Evolutionary conservation across 1,284 basidiomycete genomes (phyloP).

Genomic region (Fomes fomentarius): DNA sequence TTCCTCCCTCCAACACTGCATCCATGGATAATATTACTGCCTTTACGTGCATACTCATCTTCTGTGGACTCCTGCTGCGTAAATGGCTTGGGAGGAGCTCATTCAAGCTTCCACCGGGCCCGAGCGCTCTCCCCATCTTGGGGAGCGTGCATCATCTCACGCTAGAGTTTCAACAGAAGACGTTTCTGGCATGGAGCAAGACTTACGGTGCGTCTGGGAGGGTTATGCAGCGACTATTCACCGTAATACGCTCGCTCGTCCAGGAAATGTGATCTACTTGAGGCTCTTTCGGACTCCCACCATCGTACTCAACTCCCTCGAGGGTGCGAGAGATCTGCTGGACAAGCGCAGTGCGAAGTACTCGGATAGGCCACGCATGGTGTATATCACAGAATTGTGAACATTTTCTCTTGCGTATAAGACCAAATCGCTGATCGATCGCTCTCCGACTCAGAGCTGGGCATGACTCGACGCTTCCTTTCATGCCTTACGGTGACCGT

Average conservation of each 20-base stretch:
- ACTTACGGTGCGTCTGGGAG: slow-evolving; percentile 8
- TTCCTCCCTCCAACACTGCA: too few species aligned
- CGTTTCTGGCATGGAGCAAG: slow-evolving; percentile 15
- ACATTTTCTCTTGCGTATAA: not conserved
- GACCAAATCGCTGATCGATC: not conserved
- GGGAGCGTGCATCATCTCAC: slow-evolving; percentile 17
- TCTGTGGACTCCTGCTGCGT: too few species aligned
- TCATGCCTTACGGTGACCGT: slow-evolving; percentile 30
- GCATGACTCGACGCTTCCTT: slow-evolving; percentile 19
- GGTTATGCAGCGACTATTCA: not conserved
- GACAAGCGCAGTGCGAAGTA: slow-evolving; percentile 28
- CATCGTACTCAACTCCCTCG: slow-evolving; percentile 25
- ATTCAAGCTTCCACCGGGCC: slow-evolving; percentile 17
- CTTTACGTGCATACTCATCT: too few species aligned
- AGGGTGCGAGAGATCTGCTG: slow-evolving; percentile 24
- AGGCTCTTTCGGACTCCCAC: slow-evolving; percentile 17
- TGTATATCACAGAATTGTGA: slow-evolving; percentile 20
- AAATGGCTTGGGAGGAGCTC: too few species aligned
- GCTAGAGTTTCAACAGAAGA: slow-evolving; percentile 8
- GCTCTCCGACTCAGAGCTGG: too few species aligned
- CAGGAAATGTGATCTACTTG: slow-evolving; percentile 26
- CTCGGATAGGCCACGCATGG: slow-evolving; percentile 26
- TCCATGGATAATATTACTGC: too few species aligned
- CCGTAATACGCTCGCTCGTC: too few species aligned
- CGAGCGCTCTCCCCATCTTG: slow-evolving; percentile 14